A percentile compares a stretch with the other conserved stretches of the same genome.
These are phyloP conservation scores for Favolaschia claudopus DNA, from an alignment of 768 basidiomycete species.

Conservation along the genomic window DNA sequence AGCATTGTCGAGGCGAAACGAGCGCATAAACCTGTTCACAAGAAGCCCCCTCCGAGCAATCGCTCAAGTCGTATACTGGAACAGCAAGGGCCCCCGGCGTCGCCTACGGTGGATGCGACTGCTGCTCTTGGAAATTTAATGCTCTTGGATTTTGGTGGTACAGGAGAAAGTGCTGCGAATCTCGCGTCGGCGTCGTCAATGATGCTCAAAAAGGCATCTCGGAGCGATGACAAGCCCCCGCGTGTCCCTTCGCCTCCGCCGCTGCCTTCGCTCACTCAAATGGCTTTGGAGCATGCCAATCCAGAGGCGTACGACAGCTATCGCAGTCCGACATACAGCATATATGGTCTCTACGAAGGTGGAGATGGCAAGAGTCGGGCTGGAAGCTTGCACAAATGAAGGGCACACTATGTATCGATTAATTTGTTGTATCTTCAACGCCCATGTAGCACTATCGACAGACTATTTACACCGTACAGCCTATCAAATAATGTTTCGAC, in stretches of 20 bases:
- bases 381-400: conserved; percentile 19
- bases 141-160: conserved; percentile 63
- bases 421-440: background rate
- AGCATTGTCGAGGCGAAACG: conserved; percentile 57
- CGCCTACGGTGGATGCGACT: conserved; percentile 47
- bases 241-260: conserved; percentile 83
- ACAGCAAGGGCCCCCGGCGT: conserved; percentile 30
- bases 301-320: conserved; percentile 71
- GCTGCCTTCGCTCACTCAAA: conserved; percentile 76
- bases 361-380: conserved; percentile 58
- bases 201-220: conserved; percentile 32
- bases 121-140: conserved; percentile 65
- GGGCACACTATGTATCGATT: conserved; percentile 2
- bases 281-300: conserved; percentile 73
- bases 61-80: conserved; percentile 31
- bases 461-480: conserved; percentile 1
- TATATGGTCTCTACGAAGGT: conserved; percentile 76
- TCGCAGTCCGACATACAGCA: conserved; percentile 83
- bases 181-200: conserved; percentile 39
- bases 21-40: conserved; percentile 36
- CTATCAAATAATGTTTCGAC: conserved; percentile 22
- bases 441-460: conserved; percentile 4
- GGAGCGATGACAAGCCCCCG: conserved; percentile 68
- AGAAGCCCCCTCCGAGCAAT: conserved; percentile 40
- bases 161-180: conserved; percentile 43